Conservation (phyloP, 352 stramenopile species). For the Globisporangium spinosum region DNA sequence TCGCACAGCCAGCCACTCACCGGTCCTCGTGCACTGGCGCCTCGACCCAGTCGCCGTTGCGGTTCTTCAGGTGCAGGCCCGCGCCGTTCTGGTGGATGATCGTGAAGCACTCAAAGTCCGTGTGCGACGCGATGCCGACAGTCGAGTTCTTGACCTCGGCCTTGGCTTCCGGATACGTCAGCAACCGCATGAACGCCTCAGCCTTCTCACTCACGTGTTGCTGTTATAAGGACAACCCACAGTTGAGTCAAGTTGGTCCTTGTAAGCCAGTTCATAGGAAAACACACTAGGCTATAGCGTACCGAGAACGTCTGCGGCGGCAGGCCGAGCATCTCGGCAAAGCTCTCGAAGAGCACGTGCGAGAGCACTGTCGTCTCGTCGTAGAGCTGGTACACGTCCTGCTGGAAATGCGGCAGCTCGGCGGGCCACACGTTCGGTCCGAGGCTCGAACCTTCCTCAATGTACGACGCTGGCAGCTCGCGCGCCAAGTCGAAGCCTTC, state of each 20-base stretch:
- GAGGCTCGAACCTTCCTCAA: conserved; percentile 63
- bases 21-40: conserved; percentile 65
- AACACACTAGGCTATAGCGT: not conserved
- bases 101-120: conserved; percentile 84
- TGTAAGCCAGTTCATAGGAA: not conserved
- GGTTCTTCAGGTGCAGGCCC: conserved; percentile 62
- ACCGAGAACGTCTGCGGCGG: conserved; percentile 60
- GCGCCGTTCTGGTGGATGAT: conserved; percentile 82
- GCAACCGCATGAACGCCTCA: conserved; percentile 73
- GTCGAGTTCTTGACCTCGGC: conserved; percentile 48
- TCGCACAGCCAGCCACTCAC: conserved; percentile 15
- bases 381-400: conserved; percentile 72
- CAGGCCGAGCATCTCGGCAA: conserved; percentile 77
- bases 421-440: conserved; percentile 73
- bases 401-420: conserved; percentile 54
- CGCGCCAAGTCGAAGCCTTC: conserved; percentile 74
- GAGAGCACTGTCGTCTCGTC: conserved; percentile 69
- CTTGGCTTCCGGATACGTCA: conserved; percentile 65
- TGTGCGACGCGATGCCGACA: conserved; percentile 79
- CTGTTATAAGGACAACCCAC: conserved; percentile 20
- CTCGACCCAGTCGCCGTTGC: conserved; percentile 61
- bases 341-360: conserved; percentile 61
- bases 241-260: not conserved
- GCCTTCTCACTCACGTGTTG: conserved; percentile 67
- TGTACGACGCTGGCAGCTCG: conserved; percentile 47